Conservation (phyloP, 306 rosid genomes). For the Gleditsia sinensis region DNA sequence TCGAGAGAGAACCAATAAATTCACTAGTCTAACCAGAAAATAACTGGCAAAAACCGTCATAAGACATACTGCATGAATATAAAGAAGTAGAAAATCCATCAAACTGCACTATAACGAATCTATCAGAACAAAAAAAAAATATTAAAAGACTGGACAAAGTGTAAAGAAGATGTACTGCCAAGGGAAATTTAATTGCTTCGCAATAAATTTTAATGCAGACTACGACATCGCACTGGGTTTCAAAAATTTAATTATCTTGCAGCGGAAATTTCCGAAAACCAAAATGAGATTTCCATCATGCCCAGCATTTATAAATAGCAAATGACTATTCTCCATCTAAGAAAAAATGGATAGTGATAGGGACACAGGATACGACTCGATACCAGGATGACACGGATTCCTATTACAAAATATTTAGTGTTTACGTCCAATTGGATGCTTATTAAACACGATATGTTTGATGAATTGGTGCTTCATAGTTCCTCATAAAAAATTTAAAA, state of each 20-base stretch:
- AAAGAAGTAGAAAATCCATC: not conserved
- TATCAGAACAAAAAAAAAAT: not conserved
- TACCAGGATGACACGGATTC: too few relatives aligned
- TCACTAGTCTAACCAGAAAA: not conserved
- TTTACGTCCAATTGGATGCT: too few relatives aligned
- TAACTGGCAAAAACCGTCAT: not conserved
- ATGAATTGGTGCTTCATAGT: too few relatives aligned
- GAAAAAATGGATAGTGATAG: too few relatives aligned
- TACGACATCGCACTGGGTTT: not conserved
- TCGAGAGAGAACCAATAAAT: not conserved
- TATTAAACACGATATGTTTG: too few relatives aligned
- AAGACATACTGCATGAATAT: not conserved
- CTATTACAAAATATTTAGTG: too few relatives aligned
- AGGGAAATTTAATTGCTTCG: not conserved
- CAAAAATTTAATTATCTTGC: not conserved
- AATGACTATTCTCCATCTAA: too few relatives aligned
- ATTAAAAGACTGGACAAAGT: not conserved
- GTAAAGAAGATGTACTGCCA: not conserved
- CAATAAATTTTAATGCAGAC: not conserved
- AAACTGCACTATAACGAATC: not conserved
- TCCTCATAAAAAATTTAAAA: not conserved
- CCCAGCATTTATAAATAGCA: not conserved
- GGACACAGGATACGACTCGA: too few relatives aligned
- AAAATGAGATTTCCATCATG: not conserved
- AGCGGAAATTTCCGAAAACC: not conserved